phyloP scores from a whole-genome alignment of 257 asterid species.

The Solanum chmielewskii region DNA sequence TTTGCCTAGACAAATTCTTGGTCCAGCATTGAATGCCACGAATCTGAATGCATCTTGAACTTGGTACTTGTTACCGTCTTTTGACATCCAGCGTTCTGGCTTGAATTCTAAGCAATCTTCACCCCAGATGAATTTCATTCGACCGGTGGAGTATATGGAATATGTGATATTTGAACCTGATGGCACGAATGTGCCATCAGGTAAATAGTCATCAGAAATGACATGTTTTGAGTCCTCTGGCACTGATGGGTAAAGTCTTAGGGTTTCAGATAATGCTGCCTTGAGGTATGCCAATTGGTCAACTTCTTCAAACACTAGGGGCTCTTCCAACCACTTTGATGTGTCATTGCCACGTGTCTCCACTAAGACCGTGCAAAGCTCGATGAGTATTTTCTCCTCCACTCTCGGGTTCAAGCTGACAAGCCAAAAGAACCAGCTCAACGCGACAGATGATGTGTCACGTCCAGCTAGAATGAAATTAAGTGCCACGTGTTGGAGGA shows the following conservation, averaged over 20 bases:
- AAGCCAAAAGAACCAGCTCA: conserved; percentile 69
- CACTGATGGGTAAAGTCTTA: conserved; percentile 57
- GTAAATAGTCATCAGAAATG: conserved; percentile 33
- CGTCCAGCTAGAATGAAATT: conserved; percentile 71
- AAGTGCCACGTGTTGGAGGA: conserved; percentile 50
- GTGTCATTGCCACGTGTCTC: conserved; percentile 36
- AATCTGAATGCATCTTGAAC: conserved; percentile 30
- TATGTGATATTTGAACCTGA: conserved; percentile 50
- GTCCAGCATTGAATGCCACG: conserved; percentile 52
- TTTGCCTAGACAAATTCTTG: conserved; percentile 46
- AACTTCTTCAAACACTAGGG: conserved; percentile 49
- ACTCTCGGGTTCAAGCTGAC: conserved; percentile 25
- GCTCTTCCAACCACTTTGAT: conserved; percentile 34
- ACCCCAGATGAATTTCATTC: conserved; percentile 59
- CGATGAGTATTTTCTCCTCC: conserved; percentile 39
- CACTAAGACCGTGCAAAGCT: conserved; percentile 16
- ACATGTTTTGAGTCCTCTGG: conserved; percentile 63
- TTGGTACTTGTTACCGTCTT: conserved; percentile 25
- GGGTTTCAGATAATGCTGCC: conserved; percentile 54
- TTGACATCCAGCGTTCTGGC: conserved; percentile 61
- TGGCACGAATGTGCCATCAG: conserved; percentile 57
- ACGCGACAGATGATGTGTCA: conserved; percentile 64
- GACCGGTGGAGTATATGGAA: conserved; percentile 47
- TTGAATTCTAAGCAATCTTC: conserved; percentile 41
- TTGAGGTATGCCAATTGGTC: conserved; percentile 43